Evolutionary conservation across 257 asterid species (phyloP).

Genomic region (Solanum ahanhuiri): DNA sequence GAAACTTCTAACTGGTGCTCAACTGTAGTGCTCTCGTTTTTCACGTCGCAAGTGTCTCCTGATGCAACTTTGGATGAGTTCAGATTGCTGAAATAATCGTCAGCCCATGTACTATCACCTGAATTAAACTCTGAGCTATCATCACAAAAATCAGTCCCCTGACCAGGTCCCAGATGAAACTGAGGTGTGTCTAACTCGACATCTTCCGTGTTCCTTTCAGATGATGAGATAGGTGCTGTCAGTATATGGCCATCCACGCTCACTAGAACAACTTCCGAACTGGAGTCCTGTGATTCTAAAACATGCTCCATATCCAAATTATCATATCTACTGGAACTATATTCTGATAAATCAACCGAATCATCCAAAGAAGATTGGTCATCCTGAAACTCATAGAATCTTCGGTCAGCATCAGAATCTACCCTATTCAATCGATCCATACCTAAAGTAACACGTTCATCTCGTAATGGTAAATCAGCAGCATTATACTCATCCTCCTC

Average conservation of each 20-base stretch:
- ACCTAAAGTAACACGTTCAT: conserved; percentile 58
- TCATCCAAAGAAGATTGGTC: conserved; percentile 59
- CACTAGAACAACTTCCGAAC: conserved; percentile 82
- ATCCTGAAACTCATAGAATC: conserved; percentile 73
- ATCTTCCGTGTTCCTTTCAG: conserved; percentile 40
- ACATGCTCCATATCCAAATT: conserved; percentile 47
- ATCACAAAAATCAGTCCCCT: conserved; percentile 28
- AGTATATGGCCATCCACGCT: conserved; percentile 87
- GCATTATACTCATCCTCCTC: conserved; percentile 23
- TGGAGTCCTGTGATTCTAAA: conserved; percentile 46
- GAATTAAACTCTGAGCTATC: conserved; percentile 19
- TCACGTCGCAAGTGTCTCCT: conserved; percentile 7
- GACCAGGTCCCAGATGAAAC: conserved; percentile 73
- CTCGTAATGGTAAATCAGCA: conserved; percentile 42
- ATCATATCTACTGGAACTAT: conserved; percentile 46
- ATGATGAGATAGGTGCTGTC: conserved; percentile 77
- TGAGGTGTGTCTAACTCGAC: conserved; percentile 54
- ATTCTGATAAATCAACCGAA: conserved; percentile 54
- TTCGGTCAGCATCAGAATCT: conserved; percentile 58
- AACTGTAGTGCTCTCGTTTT: conserved; percentile 8
- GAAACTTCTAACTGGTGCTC: conserved; percentile 17
- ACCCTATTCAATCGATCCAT: conserved; percentile 58
- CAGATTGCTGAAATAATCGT: conserved; percentile 28
- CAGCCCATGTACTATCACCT: conserved; percentile 40
- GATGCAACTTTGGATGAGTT: conserved; percentile 22